Evolutionary conservation across 495 filamentous ascomycete species (phyloP), one percentile per base, ranked within the genome.

Genomic region (Penicillium robsamsonii): DNA sequence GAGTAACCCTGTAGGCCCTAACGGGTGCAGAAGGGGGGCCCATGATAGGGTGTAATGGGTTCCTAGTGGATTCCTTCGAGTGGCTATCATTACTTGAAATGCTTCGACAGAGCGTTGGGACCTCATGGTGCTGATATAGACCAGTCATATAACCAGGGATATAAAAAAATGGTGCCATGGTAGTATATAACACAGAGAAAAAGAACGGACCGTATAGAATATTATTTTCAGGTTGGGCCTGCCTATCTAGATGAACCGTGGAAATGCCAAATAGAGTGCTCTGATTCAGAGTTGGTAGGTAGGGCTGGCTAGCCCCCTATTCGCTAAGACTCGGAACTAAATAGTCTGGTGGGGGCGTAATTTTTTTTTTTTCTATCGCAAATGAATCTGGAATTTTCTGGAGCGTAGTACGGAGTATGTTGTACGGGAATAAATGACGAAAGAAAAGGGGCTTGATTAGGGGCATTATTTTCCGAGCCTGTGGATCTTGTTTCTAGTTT

Each of bases 51-150:
- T 57, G 35, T 48, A 27, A 63, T 66, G 58, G 42, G 56, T 29
- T 35, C 35, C 30, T 30, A 42, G 62, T 62, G 62, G 62, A 58
- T 53, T 58, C 22, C n/a, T 37, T 48, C 47, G 55, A 47, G 53
- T 54, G 63, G 46, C 56, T 64, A 68, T 68, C 65, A 68, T 61
- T 68, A 66, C 65, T 63, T 42, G 44, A 68, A 66, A 59, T 63
- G 63, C 25, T 61, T 60, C 58, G 58, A 59, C 45, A 41, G 56
- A 11, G 31, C 5, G 22, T 50, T 37, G 45, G 57, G 57, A 54
- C 35, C 43, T 49, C 45, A 45, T 49, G 48, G 53, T 56, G 48
- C 42, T 45, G 46, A 49, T 33, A 30, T 43, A 30, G 47, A 43
- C 40, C 44, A 24, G 18, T 46, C 31, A 18, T 31, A 22, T 15